phyloP scores from a whole-genome alignment of 2,329 filamentous ascomycete genomes.

The Phyllosticta citribraziliensis region DNA sequence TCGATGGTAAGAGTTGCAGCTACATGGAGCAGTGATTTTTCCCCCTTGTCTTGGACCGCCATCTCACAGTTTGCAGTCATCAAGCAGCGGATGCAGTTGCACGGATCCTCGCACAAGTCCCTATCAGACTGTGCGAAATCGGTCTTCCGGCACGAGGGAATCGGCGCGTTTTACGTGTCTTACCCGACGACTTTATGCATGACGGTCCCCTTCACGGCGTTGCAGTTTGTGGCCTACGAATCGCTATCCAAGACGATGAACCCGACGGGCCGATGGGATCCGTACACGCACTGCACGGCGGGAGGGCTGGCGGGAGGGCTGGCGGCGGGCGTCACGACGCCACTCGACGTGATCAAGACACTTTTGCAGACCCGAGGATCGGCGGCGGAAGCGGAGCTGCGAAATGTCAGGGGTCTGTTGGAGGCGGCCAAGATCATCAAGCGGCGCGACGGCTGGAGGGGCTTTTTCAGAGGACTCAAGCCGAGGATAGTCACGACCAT shows the following conservation, averaged over 20 bases:
- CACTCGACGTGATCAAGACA: slow-evolving; percentile 97
- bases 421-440: slow-evolving; percentile 75
- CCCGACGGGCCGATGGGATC: slow-evolving; percentile 75
- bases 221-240: slow-evolving; percentile 97
- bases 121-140: slow-evolving; percentile 79
- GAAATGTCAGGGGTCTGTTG: slow-evolving; percentile 72
- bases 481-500: slow-evolving; percentile 92
- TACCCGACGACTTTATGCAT: slow-evolving; percentile 97
- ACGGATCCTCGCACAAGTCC: slow-evolving; percentile 85
- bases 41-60: neutral
- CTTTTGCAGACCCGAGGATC: slow-evolving; percentile 88
- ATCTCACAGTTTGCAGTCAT: slow-evolving; percentile 56
- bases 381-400: slow-evolving; percentile 67
- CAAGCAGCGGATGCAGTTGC: slow-evolving; percentile 98
- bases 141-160: slow-evolving; percentile 78
- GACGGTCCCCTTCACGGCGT: slow-evolving; percentile 94
- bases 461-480: slow-evolving; percentile 88
- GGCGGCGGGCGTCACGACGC: slow-evolving; percentile 87
- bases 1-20: slow-evolving; percentile 62
- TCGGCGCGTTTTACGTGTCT: slow-evolving; percentile 92
- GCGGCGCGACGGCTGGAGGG: slow-evolving; percentile 69
- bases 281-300: slow-evolving; percentile 84
- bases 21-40: neutral
- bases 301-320: slow-evolving; percentile 89
- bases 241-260: slow-evolving; percentile 93